Evolutionary conservation across 257 asterid genomes (phyloP), one percentile per base, ranked within the genome.

Genomic region (Orobanche coerulescens): DNA sequence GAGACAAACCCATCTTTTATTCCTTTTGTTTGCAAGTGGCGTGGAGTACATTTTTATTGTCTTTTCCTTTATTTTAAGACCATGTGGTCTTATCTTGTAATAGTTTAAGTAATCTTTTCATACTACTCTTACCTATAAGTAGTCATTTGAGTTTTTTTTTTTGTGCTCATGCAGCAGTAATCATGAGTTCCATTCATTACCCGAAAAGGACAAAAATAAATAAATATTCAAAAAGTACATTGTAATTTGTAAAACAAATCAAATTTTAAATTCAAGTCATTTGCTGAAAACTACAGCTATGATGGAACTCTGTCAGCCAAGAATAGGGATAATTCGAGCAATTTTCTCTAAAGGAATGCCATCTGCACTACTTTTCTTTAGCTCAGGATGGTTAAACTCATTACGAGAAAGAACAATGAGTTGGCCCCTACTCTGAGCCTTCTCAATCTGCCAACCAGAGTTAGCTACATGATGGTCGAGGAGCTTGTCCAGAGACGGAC

Each of bases 341-440:
- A 90, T 75, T 40, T 76, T 83, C 76, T 90, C 97, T 69, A 90
- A 64, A 0, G 87, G 87, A 28, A 90, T 76, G 50, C 73, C 73
- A 46, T 87, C 94, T 14, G 82, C 76, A 25, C 76, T 24, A 56
- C 58, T 87, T 68, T 84, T 90, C 94, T 83, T 87, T 1, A 83
- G 87, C 78, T 76, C 88, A 0, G 95, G 94, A 66, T 78, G 82
- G 81, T 87, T 90, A 71, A 87, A 90, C 72, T 87, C 94, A 49
- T 57, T 87, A 28, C 30, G 64, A 14, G 97, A 89, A 13, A 46
- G 25, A 20, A 46, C 8, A 4, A 46, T 76, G 37, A 79, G 69
- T 72, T 76, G 95, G 40, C 80, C 86, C 74, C 72, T 76, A 36
- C 74, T 82, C 43, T 75, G 64, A 46, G 1, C 18, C 50, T 43